phyloP scores from a whole-genome alignment of 768 basidiomycete species.

The Lentinula aciculospora region DNA sequence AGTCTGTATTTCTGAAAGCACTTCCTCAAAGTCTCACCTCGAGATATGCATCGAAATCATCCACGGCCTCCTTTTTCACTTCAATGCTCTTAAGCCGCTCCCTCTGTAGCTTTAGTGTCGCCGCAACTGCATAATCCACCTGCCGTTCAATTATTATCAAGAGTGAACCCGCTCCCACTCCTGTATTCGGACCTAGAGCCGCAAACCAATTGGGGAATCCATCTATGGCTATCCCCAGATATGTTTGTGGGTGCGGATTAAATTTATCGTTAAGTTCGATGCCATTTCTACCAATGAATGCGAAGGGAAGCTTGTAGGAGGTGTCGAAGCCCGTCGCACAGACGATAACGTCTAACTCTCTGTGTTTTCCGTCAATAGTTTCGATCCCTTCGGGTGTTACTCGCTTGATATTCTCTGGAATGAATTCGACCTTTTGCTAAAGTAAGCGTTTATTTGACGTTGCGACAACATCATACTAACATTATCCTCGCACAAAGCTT shows the following conservation, averaged over 20 bases:
- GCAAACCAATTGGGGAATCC: conserved; percentile 71
- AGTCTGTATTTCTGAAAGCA: not conserved
- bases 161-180: conserved; percentile 50
- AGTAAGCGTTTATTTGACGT: not conserved
- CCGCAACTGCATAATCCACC: conserved; percentile 51
- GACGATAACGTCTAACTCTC: conserved; percentile 54
- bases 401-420: conserved; percentile 42
- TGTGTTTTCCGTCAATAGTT: conserved; percentile 44
- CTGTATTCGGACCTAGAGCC: conserved; percentile 50
- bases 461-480: conserved; percentile 21
- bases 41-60: conserved; percentile 57
- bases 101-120: conserved; percentile 53
- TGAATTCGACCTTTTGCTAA: conserved; percentile 41
- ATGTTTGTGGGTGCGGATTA: conserved; percentile 49
- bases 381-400: conserved; percentile 53
- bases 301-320: not conserved
- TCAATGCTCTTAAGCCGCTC: conserved; percentile 61
- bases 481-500: conserved; percentile 59
- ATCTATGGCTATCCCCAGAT: conserved; percentile 52
- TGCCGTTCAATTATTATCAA: conserved; percentile 49
- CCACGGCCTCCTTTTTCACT: conserved; percentile 50
- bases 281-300: conserved; percentile 30
- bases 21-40: conserved; percentile 29
- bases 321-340: conserved; percentile 50
- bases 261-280: conserved; percentile 48